Evolutionary conservation across 2,329 filamentous ascomycete genomes (phyloP).

Genomic region (Clathrospora elynae): DNA sequence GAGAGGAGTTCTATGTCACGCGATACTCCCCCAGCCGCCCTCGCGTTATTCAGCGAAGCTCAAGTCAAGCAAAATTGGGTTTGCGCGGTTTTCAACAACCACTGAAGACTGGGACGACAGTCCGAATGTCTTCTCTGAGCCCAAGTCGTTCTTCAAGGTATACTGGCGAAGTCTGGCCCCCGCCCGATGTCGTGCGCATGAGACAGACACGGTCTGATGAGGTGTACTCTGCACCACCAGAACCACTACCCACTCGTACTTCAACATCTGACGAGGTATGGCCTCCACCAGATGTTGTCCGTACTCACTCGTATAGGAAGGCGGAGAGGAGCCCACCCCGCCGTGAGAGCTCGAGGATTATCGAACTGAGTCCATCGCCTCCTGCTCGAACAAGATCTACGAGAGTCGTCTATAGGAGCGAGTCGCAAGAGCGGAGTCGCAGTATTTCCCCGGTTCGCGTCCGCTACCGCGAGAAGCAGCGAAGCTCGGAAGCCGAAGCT

Average conservation of each 20-base stretch:
- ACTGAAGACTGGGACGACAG: slow-evolving; percentile 14
- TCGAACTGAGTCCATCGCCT: slow-evolving; percentile 34
- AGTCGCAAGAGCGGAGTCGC: slow-evolving; percentile 24
- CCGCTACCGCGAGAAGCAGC: slow-evolving; percentile 10
- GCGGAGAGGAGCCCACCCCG: slow-evolving; percentile 11
- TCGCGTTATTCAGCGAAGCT: slow-evolving; percentile 18
- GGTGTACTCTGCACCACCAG: slow-evolving; percentile 2
- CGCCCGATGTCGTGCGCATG: slow-evolving; percentile 24
- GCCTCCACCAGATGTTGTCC: slow-evolving; percentile 31
- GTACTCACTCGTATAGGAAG: slow-evolving; percentile 30
- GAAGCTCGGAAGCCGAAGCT: slow-evolving; percentile 25
- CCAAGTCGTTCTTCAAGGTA: slow-evolving; percentile 27
- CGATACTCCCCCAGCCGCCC: slow-evolving; percentile 26
- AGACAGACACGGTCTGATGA: slow-evolving; percentile 4
- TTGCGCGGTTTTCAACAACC: slow-evolving; percentile 33
- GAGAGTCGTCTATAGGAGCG: slow-evolving; percentile 20
- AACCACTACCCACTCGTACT: slow-evolving; percentile 4
- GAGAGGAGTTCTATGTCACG: slow-evolving; percentile 26
- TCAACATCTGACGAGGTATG: slow-evolving; percentile 26
- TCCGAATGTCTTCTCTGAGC: slow-evolving; percentile 28
- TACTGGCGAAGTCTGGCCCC: slow-evolving; percentile 21
- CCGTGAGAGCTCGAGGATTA: slow-evolving; percentile 23
- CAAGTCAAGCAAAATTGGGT: slow-evolving; percentile 32
- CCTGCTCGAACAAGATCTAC: slow-evolving; percentile 19
- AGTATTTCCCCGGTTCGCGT: slow-evolving; percentile 20